Base-by-base conservation (phyloP, 768 basidiomycete species). In the Termitomyces eurrhizus region DNA sequence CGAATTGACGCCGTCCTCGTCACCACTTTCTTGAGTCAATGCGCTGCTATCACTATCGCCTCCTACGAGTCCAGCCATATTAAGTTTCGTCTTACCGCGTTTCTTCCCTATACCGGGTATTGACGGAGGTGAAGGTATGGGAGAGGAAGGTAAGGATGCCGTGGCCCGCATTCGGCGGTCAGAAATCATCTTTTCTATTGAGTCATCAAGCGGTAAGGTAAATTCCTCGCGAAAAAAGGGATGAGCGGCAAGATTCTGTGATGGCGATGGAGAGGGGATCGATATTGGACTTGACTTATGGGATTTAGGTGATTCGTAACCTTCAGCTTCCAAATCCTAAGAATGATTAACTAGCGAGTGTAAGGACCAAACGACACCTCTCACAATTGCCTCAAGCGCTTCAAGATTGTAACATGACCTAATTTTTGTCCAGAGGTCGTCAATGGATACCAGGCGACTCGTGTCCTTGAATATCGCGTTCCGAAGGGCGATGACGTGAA, bases 11-110 rank as follows among this genome's bases (percentile, higher is more conserved):
- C 73, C 75, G 50, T 78, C 83, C 68, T 93, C 91, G 58, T 92
- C 91, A 7, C 85, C 89, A 62, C 89, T 92, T 71, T 92, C 90
- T 69, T 89, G 86, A 4, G 90, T 93, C 66, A 93, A 70, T 32
- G 88, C 91, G 64, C 91, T 92, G 66, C 89, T 90, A 64, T 92
- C 91, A 68, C 91, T 92, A 67, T 93, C 90, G 1, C 90, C 90
- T 14, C 84, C 85, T 2, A 92, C 83, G n/a, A 92, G 72, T 0
- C 90, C 90, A 0, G 89, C 88, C 74, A 88, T 75, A 59, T 86
- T 83, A 7, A 83, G 78, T 65, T 84, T 85, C 26, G 80, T 83
- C 62, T 77, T 80, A 26, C 78, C 75, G 46, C 79, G 78, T 37
- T 73, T 78, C 65, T 75, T 77, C 12, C 71, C 66, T 1, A 63